Percentiles rank a stretch among this genome's conserved stretches.
These are phyloP conservation scores for Globomyces pollinis-pini DNA, from an alignment of 192 early-diverging fungal genomes.

Conservation along the genomic window DNA sequence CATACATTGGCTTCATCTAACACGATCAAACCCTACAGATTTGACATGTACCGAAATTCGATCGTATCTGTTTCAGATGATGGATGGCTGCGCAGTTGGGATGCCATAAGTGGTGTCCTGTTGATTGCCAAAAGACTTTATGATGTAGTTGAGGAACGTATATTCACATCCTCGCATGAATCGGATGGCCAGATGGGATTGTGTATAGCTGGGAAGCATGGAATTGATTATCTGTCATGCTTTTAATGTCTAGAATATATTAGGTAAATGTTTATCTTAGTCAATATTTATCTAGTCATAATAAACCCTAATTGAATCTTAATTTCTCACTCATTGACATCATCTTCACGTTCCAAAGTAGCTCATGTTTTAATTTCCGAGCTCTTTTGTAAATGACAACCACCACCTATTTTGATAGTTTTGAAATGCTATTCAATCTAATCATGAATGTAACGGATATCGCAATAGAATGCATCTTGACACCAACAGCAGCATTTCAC, in stretches of 20 bases:
- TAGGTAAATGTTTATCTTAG: conserved; percentile 1
- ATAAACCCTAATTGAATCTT: too few species aligned
- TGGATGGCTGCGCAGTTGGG: not conserved
- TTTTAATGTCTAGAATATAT: not conserved
- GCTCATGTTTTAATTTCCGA: too few species aligned
- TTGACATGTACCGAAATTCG: not conserved
- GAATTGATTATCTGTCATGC: not conserved
- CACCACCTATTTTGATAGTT: too few species aligned
- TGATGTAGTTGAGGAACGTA: too few species aligned
- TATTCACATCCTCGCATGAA: too few species aligned
- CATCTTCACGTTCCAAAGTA: too few species aligned
- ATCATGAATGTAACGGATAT: too few species aligned
- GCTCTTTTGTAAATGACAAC: too few species aligned
- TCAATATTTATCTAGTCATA: too few species aligned
- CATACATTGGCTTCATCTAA: not conserved
- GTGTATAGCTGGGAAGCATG: not conserved
- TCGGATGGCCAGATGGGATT: too few species aligned
- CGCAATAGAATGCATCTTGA: not conserved
- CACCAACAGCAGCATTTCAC: not conserved
- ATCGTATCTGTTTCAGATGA: not conserved
- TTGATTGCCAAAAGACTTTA: not conserved
- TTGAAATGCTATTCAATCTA: too few species aligned
- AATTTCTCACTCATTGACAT: too few species aligned
- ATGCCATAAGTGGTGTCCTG: not conserved
- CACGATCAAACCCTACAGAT: not conserved